Conservation (phyloP, 2,329 filamentous ascomycete genomes). For the Ramularia endophylla region DNA sequence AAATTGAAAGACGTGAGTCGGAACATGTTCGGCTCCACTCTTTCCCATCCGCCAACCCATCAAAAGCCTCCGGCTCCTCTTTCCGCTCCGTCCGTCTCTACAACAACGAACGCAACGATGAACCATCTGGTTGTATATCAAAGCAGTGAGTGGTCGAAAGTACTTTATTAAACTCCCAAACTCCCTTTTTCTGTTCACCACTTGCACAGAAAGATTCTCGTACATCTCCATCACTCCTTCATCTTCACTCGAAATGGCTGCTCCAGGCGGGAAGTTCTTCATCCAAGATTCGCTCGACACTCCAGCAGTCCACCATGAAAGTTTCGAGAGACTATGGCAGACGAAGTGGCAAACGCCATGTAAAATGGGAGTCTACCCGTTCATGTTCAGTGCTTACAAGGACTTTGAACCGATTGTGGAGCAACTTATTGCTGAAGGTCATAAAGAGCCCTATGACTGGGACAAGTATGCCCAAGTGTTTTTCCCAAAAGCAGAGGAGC, state of each 20-base stretch:
- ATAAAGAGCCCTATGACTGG: constrained; percentile 59
- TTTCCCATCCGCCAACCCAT: not conserved
- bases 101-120: not conserved
- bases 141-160: no score
- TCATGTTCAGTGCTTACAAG: constrained; percentile 63
- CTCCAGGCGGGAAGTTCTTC: constrained; percentile 33
- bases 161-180: no score
- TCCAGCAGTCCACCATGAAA: constrained; percentile 42
- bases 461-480: constrained; percentile 58
- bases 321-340: constrained; percentile 55
- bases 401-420: constrained; percentile 67
- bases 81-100: no score
- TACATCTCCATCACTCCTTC: constrained; percentile 1
- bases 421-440: constrained; percentile 54
- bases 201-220: no score
- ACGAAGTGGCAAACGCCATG: constrained; percentile 65
- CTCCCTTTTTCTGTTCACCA: constrained; percentile 1
- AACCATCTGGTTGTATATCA: no score
- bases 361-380: constrained; percentile 52
- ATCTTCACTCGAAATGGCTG: constrained; percentile 16
- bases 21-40: no score
- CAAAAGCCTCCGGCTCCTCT: no score
- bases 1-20: no score
- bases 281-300: constrained; percentile 42
- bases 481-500: constrained; percentile 54